Base-by-base conservation (phyloP, 352 stramenopile species). In the Pythium biforme region DNA sequence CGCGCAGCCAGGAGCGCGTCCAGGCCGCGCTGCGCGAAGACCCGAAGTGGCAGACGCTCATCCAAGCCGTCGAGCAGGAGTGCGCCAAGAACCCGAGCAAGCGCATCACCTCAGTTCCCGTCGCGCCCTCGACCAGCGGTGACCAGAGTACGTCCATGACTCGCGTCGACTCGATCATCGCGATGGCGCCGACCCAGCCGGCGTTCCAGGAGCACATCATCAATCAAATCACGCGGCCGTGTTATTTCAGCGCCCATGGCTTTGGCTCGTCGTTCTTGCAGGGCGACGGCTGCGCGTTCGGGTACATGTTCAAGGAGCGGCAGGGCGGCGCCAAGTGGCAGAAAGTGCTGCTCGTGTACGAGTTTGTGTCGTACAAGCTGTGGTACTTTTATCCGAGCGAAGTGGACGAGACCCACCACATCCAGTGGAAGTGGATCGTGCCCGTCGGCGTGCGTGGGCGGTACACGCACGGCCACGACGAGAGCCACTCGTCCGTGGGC, bases 361-460 rank as follows among this genome's bases (percentile, higher is more conserved):
- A 95, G 58, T 91, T 90, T 51, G 82, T 80, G 45, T 91, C 83
- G 40, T 86, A 94, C 73, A 95, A 95, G 66, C 58, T 95, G 20
- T 95, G 86, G 86, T 95, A 92, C 68, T 95, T 95, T 62, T 92
- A 94, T 45, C 86, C 86, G 41, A 92, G 80, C 50, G 84, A 93
- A 62, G 80, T 93, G 27, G 85, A 95, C 59, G 80, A 89, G 62
- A 79, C 76, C 5, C 78, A 94, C 33, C 69, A 76, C 25, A 95
- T 95, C 68, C 75, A 87, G 64, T 95, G 86, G 86, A 91, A 93
- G 61, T 95, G 86, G 86, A 91, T 95, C 48, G 73, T 95, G 0
- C 86, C 86, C 20, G 68, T 93, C 27, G 78, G 77, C 7, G 84
- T 95, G 12, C 76, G 75, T 27, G 83, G 70, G 17, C 77, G 84